Evolutionary conservation across 805 yeast genomes (phyloP).

Genomic region (Kregervanrija delftensis): DNA sequence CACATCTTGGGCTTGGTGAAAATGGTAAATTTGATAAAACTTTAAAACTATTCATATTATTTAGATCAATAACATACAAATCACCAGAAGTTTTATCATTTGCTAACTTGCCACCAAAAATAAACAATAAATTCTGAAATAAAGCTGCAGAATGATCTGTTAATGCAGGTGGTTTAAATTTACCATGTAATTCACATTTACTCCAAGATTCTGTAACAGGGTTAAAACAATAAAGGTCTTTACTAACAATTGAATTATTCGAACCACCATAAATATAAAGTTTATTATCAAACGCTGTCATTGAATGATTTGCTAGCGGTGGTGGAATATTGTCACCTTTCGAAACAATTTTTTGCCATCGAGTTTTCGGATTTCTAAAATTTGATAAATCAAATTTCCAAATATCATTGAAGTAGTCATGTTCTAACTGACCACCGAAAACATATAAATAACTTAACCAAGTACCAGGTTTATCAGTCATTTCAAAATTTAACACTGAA

Average conservation of each 20-base stretch:
- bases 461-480: slow-evolving; percentile 30
- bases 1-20: slow-evolving; percentile 80
- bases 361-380: slow-evolving; percentile 74
- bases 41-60: slow-evolving; percentile 62
- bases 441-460: slow-evolving; percentile 56
- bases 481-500: slow-evolving; percentile 60
- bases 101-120: slow-evolving; percentile 83
- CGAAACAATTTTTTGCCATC: slow-evolving; percentile 72
- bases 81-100: slow-evolving; percentile 62
- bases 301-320: slow-evolving; percentile 85
- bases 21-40: slow-evolving; percentile 36
- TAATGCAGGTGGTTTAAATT: slow-evolving; percentile 63
- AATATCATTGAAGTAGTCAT: slow-evolving; percentile 74
- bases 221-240: slow-evolving; percentile 78
- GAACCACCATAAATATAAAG: slow-evolving; percentile 88
- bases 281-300: slow-evolving; percentile 71
- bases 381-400: slow-evolving; percentile 82
- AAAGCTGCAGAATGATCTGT: slow-evolving; percentile 88
- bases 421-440: slow-evolving; percentile 91
- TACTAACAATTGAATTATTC: slow-evolving; percentile 60
- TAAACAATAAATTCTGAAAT: slow-evolving; percentile 69
- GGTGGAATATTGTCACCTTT: slow-evolving; percentile 45
- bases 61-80: slow-evolving; percentile 70
- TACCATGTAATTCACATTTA: slow-evolving; percentile 60
- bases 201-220: slow-evolving; percentile 66